Evolutionary conservation across 2,329 filamentous ascomycete genomes (phyloP), one percentile per base, ranked within the genome.

Genomic region (Exophiala lecanii-corni): DNA sequence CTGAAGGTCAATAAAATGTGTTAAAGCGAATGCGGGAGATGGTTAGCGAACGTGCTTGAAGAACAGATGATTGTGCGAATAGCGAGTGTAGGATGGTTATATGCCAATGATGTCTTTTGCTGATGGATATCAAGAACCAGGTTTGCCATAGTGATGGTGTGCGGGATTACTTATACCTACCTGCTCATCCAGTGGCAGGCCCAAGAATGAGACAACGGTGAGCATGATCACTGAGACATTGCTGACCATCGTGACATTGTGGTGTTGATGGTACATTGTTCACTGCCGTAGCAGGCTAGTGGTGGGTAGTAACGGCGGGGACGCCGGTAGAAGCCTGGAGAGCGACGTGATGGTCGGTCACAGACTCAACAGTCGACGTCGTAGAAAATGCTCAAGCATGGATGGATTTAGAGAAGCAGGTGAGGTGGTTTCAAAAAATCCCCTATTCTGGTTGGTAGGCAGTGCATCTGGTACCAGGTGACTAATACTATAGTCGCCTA

Each of bases 151-250:
- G n/a, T 35, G 30, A 30, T 30, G 39, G 20, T 16, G 17, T 19
- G 10, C 4, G 13, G 36, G 13, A 39, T 43, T 43, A 43, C 45
- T 47, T 47, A 47, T 47, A 47, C 45, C 40, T 43, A 21, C 23
- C 23, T 26, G 12, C 23, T 26, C 7, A 26, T 26, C 23, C 7
- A 26, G 23, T 26, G 23, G 23, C 23, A 12, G 12, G 23, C 23
- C 12, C 23, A 12, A 26, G 23, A 26, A 26, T 26, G 28, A 12
- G 17, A 30, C 30, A 30, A 18, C 30, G 25, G 25, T 26, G 23
- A 26, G 31, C 36, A 13, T 36, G 17, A 15, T 9, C 23, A 18
- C 26, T 41, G 45, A 43, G 45, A 43, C 44, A 43, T 43, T 43
- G 40, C 34, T 43, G 39, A 43, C 35, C 35, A 41, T 33, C 25